Conservation (phyloP, 345 rosid species). For the Eucalyptus curtisii region DNA sequence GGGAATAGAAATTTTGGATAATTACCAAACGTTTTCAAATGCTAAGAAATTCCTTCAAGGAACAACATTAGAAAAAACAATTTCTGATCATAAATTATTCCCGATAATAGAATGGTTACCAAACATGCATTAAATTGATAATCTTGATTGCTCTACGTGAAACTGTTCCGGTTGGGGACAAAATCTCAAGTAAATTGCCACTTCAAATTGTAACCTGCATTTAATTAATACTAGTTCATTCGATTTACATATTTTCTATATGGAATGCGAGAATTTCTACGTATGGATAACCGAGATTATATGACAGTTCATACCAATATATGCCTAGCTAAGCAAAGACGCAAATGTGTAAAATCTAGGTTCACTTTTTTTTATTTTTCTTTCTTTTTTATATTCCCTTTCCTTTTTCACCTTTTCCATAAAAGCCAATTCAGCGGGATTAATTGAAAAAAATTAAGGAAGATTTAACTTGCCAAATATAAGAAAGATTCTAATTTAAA, state of each 20-base stretch:
- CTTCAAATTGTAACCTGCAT: neutral
- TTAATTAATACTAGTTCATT: neutral
- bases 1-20: accelerated
- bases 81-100: too few species aligned
- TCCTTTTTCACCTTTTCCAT: too few species aligned
- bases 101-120: too few species aligned
- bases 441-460: neutral
- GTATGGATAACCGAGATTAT: neutral
- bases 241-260: neutral
- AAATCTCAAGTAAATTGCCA: neutral
- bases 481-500: too few species aligned
- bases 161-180: neutral
- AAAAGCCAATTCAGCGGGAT: neutral
- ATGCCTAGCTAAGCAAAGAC: neutral
- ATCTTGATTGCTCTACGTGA: neutral
- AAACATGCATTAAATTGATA: too few species aligned
- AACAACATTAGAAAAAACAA: too few species aligned
- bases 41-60: too few species aligned
- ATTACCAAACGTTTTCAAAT: too few species aligned
- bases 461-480: neutral
- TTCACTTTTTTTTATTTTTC: neutral
- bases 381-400: too few species aligned
- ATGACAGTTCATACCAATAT: neutral
- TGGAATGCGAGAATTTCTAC: neutral
- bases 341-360: neutral